Evolutionary conservation across 2,329 filamentous ascomycete species (phyloP).

Genomic region (Xylariales sp.): DNA sequence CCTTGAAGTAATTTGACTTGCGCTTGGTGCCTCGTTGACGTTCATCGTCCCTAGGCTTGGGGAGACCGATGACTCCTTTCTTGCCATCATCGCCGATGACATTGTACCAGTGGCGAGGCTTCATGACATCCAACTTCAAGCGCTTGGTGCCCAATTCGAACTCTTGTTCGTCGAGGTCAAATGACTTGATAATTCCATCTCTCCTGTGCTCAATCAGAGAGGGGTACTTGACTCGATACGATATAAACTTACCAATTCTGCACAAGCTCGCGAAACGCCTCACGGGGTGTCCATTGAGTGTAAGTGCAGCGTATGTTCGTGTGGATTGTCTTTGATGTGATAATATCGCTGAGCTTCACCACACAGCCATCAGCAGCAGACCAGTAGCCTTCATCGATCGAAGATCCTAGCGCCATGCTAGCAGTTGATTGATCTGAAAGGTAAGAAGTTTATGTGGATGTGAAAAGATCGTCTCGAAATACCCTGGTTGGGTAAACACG

Average conservation of each 20-base stretch:
- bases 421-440: no score
- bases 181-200: slow-evolving; percentile 24
- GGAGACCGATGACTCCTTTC: not conserved
- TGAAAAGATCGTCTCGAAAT: no score
- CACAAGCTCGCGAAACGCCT: slow-evolving; percentile 29
- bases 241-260: slow-evolving; percentile 25
- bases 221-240: not conserved
- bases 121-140: not conserved
- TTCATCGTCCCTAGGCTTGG: no score
- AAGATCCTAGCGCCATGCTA: no score
- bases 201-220: slow-evolving; percentile 17
- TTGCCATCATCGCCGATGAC: not conserved
- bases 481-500: no score
- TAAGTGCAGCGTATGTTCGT: not conserved
- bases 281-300: slow-evolving; percentile 10
- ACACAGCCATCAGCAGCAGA: not conserved
- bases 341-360: not conserved
- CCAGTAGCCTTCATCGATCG: no score
- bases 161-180: slow-evolving; percentile 16
- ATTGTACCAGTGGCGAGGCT: not conserved
- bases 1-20: not conserved
- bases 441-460: no score
- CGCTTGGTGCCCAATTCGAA: slow-evolving; percentile 13
- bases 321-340: not conserved
- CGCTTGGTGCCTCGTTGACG: no score